These are phyloP conservation scores for Exophiala lecanii-corni DNA, from an alignment of 2,329 filamentous ascomycete species.

Conservation along the genomic window DNA sequence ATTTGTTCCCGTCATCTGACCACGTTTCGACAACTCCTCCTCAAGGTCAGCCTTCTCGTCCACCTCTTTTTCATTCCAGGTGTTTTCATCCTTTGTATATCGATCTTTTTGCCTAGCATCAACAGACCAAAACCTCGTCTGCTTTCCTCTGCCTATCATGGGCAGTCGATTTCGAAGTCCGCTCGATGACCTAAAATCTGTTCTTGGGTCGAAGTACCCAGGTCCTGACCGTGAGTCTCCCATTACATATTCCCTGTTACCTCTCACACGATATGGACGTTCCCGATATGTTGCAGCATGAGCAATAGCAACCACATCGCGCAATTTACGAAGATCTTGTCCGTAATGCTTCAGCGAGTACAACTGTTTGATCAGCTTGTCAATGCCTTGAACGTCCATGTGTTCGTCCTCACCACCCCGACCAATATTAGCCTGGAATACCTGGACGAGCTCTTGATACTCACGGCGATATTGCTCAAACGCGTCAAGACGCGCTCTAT, in stretches of 20 bases:
- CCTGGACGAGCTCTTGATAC: constrained; percentile 19
- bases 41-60: constrained; percentile 2
- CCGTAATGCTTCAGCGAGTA: constrained; percentile 29
- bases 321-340: constrained; percentile 20
- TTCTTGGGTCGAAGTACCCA: not conserved
- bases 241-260: not conserved
- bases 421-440: constrained; percentile 23
- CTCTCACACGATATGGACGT: constrained; percentile 13
- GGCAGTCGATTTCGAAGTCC: not conserved
- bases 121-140: too few relatives aligned
- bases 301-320: constrained; percentile 16
- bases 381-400: constrained; percentile 17
- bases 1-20: not conserved
- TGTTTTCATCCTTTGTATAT: too few relatives aligned
- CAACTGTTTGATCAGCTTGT: constrained; percentile 23
- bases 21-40: not conserved
- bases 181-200: not conserved
- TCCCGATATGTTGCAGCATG: constrained; percentile 26
- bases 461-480: constrained; percentile 9
- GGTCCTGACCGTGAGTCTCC: not conserved
- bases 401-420: constrained; percentile 3
- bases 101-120: too few relatives aligned
- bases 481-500: constrained; percentile 22
- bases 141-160: too few relatives aligned
- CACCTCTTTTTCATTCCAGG: constrained; percentile 2